phyloP scores from a whole-genome alignment of 2,329 filamentous ascomycete genomes.

The Aspergillus sp. region DNA sequence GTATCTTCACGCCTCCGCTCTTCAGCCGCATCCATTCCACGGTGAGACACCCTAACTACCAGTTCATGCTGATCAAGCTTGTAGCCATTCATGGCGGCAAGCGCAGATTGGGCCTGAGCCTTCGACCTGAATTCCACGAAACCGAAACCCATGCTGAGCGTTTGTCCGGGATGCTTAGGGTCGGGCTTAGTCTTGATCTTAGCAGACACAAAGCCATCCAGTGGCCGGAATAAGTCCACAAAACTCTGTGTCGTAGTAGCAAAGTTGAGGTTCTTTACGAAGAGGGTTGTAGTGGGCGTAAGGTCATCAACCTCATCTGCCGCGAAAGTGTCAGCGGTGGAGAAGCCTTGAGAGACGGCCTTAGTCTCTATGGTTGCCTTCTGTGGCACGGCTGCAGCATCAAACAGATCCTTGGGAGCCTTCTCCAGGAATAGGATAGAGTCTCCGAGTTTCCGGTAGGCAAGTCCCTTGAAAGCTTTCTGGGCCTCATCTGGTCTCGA shows the following conservation, averaged over 20 bases:
- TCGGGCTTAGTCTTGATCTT: conserved; percentile 91
- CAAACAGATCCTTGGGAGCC: conserved; percentile 80
- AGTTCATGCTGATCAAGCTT: conserved; percentile 85
- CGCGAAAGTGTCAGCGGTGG: conserved; percentile 46
- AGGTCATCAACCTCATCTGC: conserved; percentile 39
- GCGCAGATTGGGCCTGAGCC: conserved; percentile 74
- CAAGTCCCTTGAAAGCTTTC: conserved; percentile 78
- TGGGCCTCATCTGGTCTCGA: conserved; percentile 75
- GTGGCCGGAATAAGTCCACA: conserved; percentile 72
- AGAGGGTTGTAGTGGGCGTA: conserved; percentile 75
- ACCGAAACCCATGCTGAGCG: conserved; percentile 95
- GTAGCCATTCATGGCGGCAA: conserved; percentile 83
- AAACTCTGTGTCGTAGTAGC: conserved; percentile 76
- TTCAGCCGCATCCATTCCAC: conserved; percentile 81
- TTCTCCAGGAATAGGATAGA: conserved; percentile 92
- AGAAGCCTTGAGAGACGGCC: conserved; percentile 43
- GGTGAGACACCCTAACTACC: conserved; percentile 82
- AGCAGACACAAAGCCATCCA: conserved; percentile 87
- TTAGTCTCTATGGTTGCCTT: conserved; percentile 32
- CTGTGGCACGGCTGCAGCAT: conserved; percentile 37
- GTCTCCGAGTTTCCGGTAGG: conserved; percentile 88
- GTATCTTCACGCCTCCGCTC: conserved; percentile 80
- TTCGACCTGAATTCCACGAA: conserved; percentile 87
- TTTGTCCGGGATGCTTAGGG: conserved; percentile 83
- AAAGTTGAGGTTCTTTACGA: conserved; percentile 93